Base-by-base conservation (phyloP, 257 asterid genomes). In the Anisodus tanguticus region DNA sequence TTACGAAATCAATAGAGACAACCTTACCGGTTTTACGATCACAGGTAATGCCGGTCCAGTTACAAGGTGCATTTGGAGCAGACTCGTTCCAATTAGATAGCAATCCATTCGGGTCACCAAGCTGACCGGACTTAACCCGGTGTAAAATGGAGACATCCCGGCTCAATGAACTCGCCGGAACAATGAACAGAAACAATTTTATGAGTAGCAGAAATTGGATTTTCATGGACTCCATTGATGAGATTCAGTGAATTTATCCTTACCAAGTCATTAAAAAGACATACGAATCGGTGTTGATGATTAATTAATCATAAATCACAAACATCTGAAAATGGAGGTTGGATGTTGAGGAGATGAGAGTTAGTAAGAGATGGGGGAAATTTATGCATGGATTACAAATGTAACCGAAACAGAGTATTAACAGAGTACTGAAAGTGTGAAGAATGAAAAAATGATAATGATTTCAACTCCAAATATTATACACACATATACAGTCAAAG, bases 21-120 rank as follows among this genome's bases (percentile, higher is more conserved):
- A 95, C 98, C 41, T 78, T 85, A 76, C 78, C 55, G 2, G 88
- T 86, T 31, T 16, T 47, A 8, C 11, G 3, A 83, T 89, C 90
- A 68, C 98, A 95, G 12, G 83, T 80, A 85, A 95, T 89, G 83
- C 94, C 97, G 1, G 90, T 87, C 98, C 98, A 95, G 58, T 82
- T 88, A 89, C 98, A 95, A 7, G 95, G 94, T 6, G 95, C 89
- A 37, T 84, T 82, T 22, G 82, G 88, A 59, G 92, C 74, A 0
- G 92, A 78, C 4, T 39, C 82, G 4, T 59, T 79, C 98, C 98
- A 95, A 82, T 90, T 86, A 72, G 62, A 80, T 83, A 95, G 94
- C 39, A 55, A 43, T 0, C 87, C 89, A 43, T 54, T 59, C 1
- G 95, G 91, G 89, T 91, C 97, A 2, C 83, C 68, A 81, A 95